Evolutionary conservation across 2,329 filamentous ascomycete species (phyloP).

Genomic region (Apiospora kogelbergensis): DNA sequence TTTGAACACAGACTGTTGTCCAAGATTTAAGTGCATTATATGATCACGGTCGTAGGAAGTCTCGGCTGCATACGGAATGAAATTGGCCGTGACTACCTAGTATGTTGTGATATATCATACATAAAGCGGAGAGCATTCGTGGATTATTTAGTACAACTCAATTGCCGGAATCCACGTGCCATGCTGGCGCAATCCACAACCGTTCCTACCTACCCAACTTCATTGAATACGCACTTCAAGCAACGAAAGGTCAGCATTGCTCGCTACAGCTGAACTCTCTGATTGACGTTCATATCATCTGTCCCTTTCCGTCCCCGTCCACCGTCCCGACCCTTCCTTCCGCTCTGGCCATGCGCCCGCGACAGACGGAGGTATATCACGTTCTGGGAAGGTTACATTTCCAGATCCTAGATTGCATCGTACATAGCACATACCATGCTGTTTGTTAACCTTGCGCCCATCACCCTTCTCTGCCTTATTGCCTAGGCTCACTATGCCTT

Average conservation of each 20-base stretch:
- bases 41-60: neutral
- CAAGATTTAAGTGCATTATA: too few species aligned
- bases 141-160: neutral
- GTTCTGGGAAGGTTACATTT: constrained; percentile 1
- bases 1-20: too few species aligned
- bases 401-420: neutral
- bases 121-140: neutral
- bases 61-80: neutral
- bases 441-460: neutral
- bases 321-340: neutral
- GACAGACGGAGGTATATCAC: neutral
- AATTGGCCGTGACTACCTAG: too few species aligned
- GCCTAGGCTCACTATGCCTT: neutral
- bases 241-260: neutral
- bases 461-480: neutral
- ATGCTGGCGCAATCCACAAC: neutral
- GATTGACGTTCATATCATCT: neutral
- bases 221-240: neutral
- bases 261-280: neutral
- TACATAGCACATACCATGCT: neutral
- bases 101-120: neutral
- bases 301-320: neutral
- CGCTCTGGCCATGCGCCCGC: neutral
- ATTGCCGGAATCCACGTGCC: neutral
- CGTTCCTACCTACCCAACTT: neutral